Conservation (phyloP, 768 basidiomycete species). For the Boletus speciosus region DNA sequence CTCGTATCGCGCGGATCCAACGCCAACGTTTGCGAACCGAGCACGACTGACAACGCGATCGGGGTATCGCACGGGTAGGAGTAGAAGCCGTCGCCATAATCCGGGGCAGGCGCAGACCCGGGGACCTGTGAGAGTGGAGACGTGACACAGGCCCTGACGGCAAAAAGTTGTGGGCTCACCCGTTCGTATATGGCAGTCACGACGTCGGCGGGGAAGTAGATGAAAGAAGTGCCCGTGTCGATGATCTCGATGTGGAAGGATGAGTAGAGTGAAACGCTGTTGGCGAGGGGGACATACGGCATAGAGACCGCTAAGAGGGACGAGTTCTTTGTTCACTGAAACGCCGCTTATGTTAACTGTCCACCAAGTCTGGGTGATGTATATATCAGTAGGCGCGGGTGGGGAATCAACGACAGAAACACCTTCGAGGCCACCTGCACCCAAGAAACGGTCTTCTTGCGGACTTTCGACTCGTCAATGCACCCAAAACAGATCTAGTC, state of each 20-base stretch:
- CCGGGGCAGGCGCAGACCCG: constrained; percentile 36
- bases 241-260: constrained; percentile 42
- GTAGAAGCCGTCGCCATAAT: constrained; percentile 51
- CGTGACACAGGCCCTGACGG: neutral
- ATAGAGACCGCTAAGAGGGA: neutral
- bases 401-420: neutral
- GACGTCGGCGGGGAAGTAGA: constrained; percentile 50
- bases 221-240: constrained; percentile 65
- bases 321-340: constrained; percentile 30
- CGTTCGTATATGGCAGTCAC: constrained; percentile 45
- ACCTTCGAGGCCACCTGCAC: constrained; percentile 39
- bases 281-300: constrained; percentile 17
- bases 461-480: constrained; percentile 33
- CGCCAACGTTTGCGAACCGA: constrained; percentile 40
- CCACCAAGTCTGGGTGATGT: constrained; percentile 55
- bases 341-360: constrained; percentile 47
- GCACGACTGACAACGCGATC: constrained; percentile 39
- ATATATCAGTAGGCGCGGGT: neutral
- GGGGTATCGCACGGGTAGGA: constrained; percentile 48
- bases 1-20: constrained; percentile 53
- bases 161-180: constrained; percentile 25
- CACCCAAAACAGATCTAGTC: constrained; percentile 27
- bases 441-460: constrained; percentile 28
- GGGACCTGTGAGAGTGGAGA: constrained; percentile 42
- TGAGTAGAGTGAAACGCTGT: neutral